Base-by-base conservation (phyloP, 805 yeast genomes). In the Tetrapisispora pingtungensis region DNA sequence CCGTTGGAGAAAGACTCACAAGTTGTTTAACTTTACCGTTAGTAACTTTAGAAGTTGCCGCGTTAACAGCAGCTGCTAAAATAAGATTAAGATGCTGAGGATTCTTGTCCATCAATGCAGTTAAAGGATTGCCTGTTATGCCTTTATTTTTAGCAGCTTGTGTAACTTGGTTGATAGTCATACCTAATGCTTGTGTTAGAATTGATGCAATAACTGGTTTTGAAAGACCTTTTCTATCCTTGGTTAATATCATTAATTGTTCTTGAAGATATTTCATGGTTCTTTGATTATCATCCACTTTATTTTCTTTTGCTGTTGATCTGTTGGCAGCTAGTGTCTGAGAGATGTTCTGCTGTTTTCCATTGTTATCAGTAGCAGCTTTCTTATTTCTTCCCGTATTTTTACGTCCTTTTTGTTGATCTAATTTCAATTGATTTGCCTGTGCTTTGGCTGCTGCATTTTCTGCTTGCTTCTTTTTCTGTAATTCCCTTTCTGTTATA, bases 91-190 rank as follows among this genome's bases (percentile, higher is more conserved):
- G 75, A 60, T 84, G 89, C 48, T 78, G 81, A 3, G 94, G 94
- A 43, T 85, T 85, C 50, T 79, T 80, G 46, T 84, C 90, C 55
- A 84, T 85, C 56, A 82, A 71, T 28, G 85, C 82, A 13, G 84
- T 78, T 49, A 84, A 67, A 4, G 93, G 89, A 54, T 84, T 83
- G 18, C 87, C 85, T 1, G 80, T 78, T 47, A 84, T 80, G 15
- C 93, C 89, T 32, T 83, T 85, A 53, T 80, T 80, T 54, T 88
- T 85, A 0, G 95, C 95, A 7, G 89, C 89, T 52, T 81, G 89
- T 46, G 84, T 82, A 10, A 84, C 90, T 60, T 84, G 93, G 10
- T 94, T 90, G 49, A 89, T 87, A 0, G 96, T 90, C 69, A 89
- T 84, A 3, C 96, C 96, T 52, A 89, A 71, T 1, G 96, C 96